Percentiles rank a stretch among this genome's conserved stretches.
Conservation (phyloP, 2,329 filamentous ascomycete genomes). For the Calonectria pauciramosa region DNA sequence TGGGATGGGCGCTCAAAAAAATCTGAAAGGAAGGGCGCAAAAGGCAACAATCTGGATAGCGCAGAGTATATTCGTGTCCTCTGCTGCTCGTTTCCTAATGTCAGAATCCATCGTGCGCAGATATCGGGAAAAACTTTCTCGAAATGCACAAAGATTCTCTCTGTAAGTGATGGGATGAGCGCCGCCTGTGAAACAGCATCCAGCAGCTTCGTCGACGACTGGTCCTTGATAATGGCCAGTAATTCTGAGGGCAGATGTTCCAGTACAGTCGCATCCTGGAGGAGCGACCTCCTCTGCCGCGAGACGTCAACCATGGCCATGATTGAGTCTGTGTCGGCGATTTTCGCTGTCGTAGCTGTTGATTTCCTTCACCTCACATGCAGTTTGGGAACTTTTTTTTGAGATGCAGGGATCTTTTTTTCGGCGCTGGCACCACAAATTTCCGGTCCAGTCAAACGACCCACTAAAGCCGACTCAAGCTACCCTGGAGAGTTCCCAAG, state of each 20-base stretch:
- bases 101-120: slow-evolving; percentile 81
- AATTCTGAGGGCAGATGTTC: slow-evolving; percentile 78
- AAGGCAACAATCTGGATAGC: slow-evolving; percentile 84
- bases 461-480: slow-evolving; percentile 17
- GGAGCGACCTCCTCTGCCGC: slow-evolving; percentile 67
- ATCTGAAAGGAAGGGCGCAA: slow-evolving; percentile 83
- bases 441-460: slow-evolving; percentile 54
- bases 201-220: slow-evolving; percentile 76
- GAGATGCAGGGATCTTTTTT: slow-evolving; percentile 39
- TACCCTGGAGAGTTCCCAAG: slow-evolving; percentile 1
- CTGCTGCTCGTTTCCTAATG: slow-evolving; percentile 55
- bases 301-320: slow-evolving; percentile 71
- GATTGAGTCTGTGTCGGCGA: slow-evolving; percentile 51
- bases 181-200: slow-evolving; percentile 78
- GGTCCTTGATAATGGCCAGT: slow-evolving; percentile 74
- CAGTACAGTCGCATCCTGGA: slow-evolving; percentile 67
- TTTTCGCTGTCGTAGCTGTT: slow-evolving; percentile 46
- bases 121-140: slow-evolving; percentile 84
- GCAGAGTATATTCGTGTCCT: slow-evolving; percentile 71
- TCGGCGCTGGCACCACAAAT: slow-evolving; percentile 51
- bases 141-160: slow-evolving; percentile 81
- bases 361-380: slow-evolving; percentile 41
- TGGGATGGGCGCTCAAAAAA: slow-evolving; percentile 67
- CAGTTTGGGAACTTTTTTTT: slow-evolving; percentile 55
- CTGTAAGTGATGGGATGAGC: slow-evolving; percentile 78